Evolutionary conservation across 2,329 filamentous ascomycete genomes (phyloP).

Genomic region (Xylariaceae sp.): DNA sequence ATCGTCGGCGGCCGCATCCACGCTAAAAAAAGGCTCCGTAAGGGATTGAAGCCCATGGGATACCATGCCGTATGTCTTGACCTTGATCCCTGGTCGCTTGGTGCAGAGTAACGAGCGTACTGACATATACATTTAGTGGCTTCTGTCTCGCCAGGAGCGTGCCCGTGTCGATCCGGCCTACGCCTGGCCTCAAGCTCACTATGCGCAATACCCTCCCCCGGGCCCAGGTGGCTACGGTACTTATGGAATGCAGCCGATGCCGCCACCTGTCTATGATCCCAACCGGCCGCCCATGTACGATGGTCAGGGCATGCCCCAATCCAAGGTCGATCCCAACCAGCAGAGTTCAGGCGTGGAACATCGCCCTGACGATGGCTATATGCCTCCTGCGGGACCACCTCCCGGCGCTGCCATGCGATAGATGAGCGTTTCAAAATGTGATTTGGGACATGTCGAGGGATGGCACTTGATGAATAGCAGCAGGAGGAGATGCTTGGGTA

Average conservation of each 20-base stretch:
- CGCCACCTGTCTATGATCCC: conserved; percentile 56
- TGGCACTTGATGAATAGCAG: too few species aligned
- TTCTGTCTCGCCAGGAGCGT: conserved; percentile 44
- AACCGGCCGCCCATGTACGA: conserved; percentile 54
- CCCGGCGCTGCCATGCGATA: conserved; percentile 19
- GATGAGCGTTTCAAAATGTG: too few species aligned
- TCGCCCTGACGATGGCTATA: conserved; percentile 30
- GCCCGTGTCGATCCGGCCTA: conserved; percentile 46
- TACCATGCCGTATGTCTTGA: conserved; percentile 63
- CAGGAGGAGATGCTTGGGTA: too few species aligned
- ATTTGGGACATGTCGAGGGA: too few species aligned
- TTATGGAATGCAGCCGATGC: conserved; percentile 50
- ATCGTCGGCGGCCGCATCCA: conserved; percentile 67
- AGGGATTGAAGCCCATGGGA: conserved; percentile 58
- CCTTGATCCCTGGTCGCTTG: not conserved
- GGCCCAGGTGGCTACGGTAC: conserved; percentile 22
- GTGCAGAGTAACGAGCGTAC: not conserved
- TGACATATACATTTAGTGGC: conserved; percentile 36
- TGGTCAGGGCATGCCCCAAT: conserved; percentile 26
- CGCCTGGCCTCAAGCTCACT: conserved; percentile 38
- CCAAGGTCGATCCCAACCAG: conserved; percentile 52
- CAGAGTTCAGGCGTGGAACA: conserved; percentile 26
- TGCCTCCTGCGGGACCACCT: conserved; percentile 47
- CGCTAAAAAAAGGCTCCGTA: conserved; percentile 61
- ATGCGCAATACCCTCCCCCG: conserved; percentile 35